Conservation (phyloP, 305 asterid genomes). For the Solanum hybrid region DNA sequence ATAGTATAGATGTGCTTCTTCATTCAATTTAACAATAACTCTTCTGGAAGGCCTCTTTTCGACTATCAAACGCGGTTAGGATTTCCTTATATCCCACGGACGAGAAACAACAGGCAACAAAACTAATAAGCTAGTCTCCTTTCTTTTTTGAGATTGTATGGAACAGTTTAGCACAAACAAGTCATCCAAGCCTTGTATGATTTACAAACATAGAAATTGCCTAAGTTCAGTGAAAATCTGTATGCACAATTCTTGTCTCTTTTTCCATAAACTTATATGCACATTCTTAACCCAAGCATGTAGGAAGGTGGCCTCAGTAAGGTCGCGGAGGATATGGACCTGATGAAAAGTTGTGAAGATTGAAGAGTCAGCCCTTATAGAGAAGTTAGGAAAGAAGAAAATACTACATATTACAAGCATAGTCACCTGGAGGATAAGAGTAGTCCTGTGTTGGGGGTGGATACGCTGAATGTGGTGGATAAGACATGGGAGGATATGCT, state of each 20-base stretch:
- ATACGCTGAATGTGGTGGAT: conserved; percentile 41
- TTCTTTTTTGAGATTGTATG: background rate
- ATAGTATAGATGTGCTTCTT: background rate
- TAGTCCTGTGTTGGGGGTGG: conserved; percentile 41
- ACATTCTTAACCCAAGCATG: background rate
- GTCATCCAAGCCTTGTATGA: background rate
- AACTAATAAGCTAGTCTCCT: background rate
- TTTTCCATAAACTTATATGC: background rate
- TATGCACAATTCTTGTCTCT: background rate
- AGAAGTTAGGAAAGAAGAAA: background rate
- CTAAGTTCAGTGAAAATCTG: background rate
- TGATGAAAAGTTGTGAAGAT: conserved; percentile 11
- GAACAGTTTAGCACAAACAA: background rate
- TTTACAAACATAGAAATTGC: background rate
- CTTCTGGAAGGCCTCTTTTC: background rate
- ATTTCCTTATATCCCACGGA: background rate
- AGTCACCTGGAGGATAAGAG: conserved; percentile 54
- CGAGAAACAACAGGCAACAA: background rate
- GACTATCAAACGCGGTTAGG: background rate
- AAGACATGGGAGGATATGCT: conserved; percentile 33
- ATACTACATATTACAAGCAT: background rate
- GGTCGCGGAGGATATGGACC: conserved; percentile 77
- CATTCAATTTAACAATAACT: background rate
- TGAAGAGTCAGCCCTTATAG: background rate
- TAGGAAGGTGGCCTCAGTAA: conserved; percentile 25